A percentile compares a stretch with the other conserved stretches of the same genome.
Evolutionary conservation across 2,329 filamentous ascomycete species (phyloP).

Genomic region (Aplosporella prunicola): DNA sequence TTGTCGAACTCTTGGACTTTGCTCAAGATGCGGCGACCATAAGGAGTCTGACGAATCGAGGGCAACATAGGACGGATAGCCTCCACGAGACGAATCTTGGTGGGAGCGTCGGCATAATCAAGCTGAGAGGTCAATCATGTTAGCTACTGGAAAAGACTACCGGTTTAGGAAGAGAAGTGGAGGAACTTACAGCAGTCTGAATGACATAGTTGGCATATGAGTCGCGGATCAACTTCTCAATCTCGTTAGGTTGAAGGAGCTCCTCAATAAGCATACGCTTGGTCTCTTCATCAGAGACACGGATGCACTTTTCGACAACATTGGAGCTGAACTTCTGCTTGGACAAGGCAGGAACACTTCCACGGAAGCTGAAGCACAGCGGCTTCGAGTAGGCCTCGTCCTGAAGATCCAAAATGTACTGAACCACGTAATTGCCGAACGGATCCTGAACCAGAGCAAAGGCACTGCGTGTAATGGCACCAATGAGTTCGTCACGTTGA

Average conservation of each 20-base stretch:
- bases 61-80: slow-evolving; percentile 76
- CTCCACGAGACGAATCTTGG: slow-evolving; percentile 56
- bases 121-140: slow-evolving; percentile 31
- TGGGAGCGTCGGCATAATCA: slow-evolving; percentile 36
- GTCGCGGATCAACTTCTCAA: slow-evolving; percentile 83
- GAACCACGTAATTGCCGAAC: slow-evolving; percentile 96
- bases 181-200: slow-evolving; percentile 61
- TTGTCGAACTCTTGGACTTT: slow-evolving; percentile 60
- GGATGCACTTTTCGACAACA: slow-evolving; percentile 86
- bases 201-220: slow-evolving; percentile 97
- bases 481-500: slow-evolving; percentile 80
- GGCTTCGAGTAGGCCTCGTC: slow-evolving; percentile 83
- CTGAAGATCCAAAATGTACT: slow-evolving; percentile 93
- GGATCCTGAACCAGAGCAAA: slow-evolving; percentile 87
- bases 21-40: slow-evolving; percentile 84
- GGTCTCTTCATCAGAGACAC: slow-evolving; percentile 65
- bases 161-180: neutral
- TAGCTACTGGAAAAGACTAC: neutral
- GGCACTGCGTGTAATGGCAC: slow-evolving; percentile 80
- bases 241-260: slow-evolving; percentile 62
- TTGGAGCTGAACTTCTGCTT: slow-evolving; percentile 99
- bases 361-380: slow-evolving; percentile 70
- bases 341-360: slow-evolving; percentile 61
- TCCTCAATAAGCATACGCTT: slow-evolving; percentile 79
- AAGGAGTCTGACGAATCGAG: slow-evolving; percentile 78